A percentile compares a stretch with the other conserved stretches of the same genome.
These are phyloP conservation scores for Craterostigma plantagineum DNA, from an alignment of 257 asterid genomes.

Conservation along the genomic window DNA sequence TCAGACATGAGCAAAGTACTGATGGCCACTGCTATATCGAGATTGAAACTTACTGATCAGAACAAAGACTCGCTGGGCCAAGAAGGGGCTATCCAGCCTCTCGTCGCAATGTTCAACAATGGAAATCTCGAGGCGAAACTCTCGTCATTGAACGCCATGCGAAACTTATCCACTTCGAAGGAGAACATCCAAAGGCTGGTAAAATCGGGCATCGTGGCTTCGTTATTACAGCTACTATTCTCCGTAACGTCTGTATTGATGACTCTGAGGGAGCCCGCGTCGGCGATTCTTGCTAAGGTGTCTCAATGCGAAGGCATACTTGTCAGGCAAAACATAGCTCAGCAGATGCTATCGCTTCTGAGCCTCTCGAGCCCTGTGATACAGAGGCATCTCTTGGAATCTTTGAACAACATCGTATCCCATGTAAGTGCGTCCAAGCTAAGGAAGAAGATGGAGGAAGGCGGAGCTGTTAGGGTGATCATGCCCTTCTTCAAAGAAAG, in stretches of 20 bases:
- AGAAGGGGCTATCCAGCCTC: conserved; percentile 49
- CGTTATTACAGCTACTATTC: conserved; percentile 76
- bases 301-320: conserved; percentile 52
- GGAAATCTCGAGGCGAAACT: conserved; percentile 81
- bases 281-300: conserved; percentile 75
- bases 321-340: conserved; percentile 45
- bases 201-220: conserved; percentile 29
- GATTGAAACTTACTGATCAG: conserved; percentile 61
- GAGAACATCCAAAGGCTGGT: conserved; percentile 43
- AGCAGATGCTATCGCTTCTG: conserved; percentile 81
- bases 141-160: conserved; percentile 53
- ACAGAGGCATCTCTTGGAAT: conserved; percentile 58
- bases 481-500: conserved; percentile 39
- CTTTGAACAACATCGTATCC: conserved; percentile 45
- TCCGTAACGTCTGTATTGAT: conserved; percentile 77
- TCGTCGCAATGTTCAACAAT: conserved; percentile 50
- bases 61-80: conserved; percentile 47
- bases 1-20: conserved; percentile 77
- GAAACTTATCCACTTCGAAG: conserved; percentile 28
- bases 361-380: conserved; percentile 57
- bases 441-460: conserved; percentile 50
- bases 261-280: conserved; percentile 82
- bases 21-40: conserved; percentile 78
- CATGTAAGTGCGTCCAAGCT: conserved; percentile 34
- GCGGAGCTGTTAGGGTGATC: conserved; percentile 53